A percentile compares a stretch with the other conserved stretches of the same genome.
These are phyloP conservation scores for Fusarium verticillioides DNA, from an alignment of 2,329 filamentous ascomycete genomes.

Conservation along the genomic window DNA sequence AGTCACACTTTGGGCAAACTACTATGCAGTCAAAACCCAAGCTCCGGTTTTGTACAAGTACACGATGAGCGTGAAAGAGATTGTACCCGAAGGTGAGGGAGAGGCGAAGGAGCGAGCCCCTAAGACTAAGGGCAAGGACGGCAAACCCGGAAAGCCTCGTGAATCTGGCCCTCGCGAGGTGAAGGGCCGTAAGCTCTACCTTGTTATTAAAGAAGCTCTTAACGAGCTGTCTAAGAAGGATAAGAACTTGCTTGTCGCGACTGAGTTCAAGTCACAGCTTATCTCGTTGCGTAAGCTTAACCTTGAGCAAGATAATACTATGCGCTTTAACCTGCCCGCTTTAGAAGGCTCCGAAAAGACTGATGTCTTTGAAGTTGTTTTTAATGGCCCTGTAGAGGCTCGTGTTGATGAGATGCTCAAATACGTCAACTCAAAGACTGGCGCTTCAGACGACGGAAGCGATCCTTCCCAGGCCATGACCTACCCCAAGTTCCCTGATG, in stretches of 20 bases:
- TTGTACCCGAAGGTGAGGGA: constrained; percentile 21
- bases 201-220: constrained; percentile 55
- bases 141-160: constrained; percentile 14
- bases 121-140: constrained; percentile 24
- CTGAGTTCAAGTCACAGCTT: constrained; percentile 64
- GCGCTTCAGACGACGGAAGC: constrained; percentile 40
- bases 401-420: constrained; percentile 54
- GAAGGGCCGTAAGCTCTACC: constrained; percentile 57
- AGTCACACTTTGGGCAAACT: constrained; percentile 65
- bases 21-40: constrained; percentile 58
- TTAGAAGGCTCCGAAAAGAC: constrained; percentile 46
- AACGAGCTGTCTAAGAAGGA: constrained; percentile 48
- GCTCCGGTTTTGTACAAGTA: constrained; percentile 57
- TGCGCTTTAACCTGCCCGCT: constrained; percentile 50
- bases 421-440: constrained; percentile 58
- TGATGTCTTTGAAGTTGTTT: constrained; percentile 54
- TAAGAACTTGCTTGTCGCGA: constrained; percentile 51
- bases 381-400: constrained; percentile 54
- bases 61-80: constrained; percentile 52
- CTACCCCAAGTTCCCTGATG: constrained; percentile 62
- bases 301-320: constrained; percentile 46
- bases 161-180: constrained; percentile 45
- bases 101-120: constrained; percentile 2
- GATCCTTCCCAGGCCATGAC: constrained; percentile 29
- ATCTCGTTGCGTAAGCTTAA: constrained; percentile 53